These are phyloP conservation scores for Backusella macrospora DNA, from an alignment of 192 early-diverging fungal genomes.

Conservation along the genomic window DNA sequence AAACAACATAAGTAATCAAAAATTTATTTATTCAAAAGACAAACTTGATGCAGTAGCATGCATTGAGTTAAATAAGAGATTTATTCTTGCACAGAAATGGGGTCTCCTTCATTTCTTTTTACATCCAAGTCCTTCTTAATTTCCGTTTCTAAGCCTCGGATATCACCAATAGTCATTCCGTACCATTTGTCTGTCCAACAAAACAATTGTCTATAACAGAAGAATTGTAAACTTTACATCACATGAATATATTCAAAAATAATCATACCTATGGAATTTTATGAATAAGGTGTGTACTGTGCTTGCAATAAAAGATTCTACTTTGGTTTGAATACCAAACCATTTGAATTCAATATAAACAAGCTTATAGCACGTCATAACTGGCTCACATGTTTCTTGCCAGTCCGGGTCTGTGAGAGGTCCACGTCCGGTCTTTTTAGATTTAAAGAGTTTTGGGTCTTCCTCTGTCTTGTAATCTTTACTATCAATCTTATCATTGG, in stretches of 20 bases:
- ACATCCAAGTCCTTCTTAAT: conserved; percentile 64
- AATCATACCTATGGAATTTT: conserved; percentile 64
- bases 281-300: conserved; percentile 59
- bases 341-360: conserved; percentile 79
- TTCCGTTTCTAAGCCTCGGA: conserved; percentile 66
- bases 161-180: conserved; percentile 72
- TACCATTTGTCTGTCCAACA: conserved; percentile 78
- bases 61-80: too few relatives aligned
- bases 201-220: conserved; percentile 60
- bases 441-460: conserved; percentile 66
- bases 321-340: conserved; percentile 68
- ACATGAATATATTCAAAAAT: not conserved
- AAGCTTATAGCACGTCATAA: conserved; percentile 85
- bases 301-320: conserved; percentile 66
- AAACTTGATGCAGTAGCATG: too few relatives aligned
- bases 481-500: conserved; percentile 60
- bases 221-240: not conserved
- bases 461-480: conserved; percentile 62
- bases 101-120: conserved; percentile 26
- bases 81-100: conserved; percentile 1
- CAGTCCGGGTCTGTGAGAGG: conserved; percentile 61
- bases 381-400: conserved; percentile 64
- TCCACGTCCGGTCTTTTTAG: conserved; percentile 69
- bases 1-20: too few relatives aligned
- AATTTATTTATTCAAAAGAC: too few relatives aligned